These are phyloP conservation scores for Phragmites australis DNA, from an alignment of 176 grass and related monocot genomes.

Conservation along the genomic window DNA sequence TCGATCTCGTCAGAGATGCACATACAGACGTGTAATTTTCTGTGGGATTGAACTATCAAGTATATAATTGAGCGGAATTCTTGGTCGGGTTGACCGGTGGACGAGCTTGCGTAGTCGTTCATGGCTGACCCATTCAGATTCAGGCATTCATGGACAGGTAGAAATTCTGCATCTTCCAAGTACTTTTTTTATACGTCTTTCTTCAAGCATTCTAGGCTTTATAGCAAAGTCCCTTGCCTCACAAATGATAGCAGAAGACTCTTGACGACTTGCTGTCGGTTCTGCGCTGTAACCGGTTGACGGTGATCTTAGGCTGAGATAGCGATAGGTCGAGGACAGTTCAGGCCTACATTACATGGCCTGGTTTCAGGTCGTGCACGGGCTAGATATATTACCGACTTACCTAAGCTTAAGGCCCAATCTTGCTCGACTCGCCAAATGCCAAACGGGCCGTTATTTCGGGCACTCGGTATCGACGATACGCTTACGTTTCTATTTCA, in stretches of 20 bases:
- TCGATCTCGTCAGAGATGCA: slow-evolving; percentile 1
- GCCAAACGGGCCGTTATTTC: too few species aligned
- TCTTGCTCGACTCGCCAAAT: too few species aligned
- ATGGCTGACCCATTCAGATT: not conserved
- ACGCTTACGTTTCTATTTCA: not conserved
- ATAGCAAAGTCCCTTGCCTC: not conserved
- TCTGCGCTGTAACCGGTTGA: not conserved
- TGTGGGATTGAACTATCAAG: not conserved
- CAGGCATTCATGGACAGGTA: not conserved
- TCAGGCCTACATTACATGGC: too few species aligned
- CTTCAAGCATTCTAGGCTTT: not conserved
- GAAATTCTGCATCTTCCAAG: not conserved
- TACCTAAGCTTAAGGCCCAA: not conserved
- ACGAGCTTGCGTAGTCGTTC: not conserved
- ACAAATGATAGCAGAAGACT: not conserved
- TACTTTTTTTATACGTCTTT: not conserved
- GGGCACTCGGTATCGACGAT: too few species aligned
- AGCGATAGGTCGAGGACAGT: not conserved
- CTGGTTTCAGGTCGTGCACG: not conserved
- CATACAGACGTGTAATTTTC: not conserved
- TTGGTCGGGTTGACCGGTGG: not conserved
- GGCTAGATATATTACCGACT: not conserved
- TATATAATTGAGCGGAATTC: not conserved
- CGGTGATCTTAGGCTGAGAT: too few species aligned
- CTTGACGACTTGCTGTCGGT: not conserved